Base-by-base conservation (phyloP, 23 red algal genomes). In the Agarophyton chilense region DNA sequence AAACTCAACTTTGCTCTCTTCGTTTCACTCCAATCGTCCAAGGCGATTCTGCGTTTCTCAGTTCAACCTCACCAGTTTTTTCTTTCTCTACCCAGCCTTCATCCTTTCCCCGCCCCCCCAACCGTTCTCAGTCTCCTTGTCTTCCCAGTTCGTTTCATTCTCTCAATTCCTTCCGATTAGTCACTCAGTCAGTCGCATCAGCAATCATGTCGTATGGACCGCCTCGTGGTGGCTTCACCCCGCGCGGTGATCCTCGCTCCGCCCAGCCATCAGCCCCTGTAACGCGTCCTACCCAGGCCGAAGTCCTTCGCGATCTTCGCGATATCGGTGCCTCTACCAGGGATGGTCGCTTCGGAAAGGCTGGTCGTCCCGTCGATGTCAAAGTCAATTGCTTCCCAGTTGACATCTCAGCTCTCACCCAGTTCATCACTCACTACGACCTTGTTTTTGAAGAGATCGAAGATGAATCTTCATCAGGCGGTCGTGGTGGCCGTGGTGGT, bases 391-490 rank as follows among this genome's bases (percentile, higher is more conserved):
- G 74, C 47, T 91, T 68, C 63, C 88, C 76, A 34, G 65, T 75
- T 46, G 75, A 81, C 44, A 54, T 86, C 10, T 46, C 78, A 36
- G 54, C 85, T 39, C 46, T 94, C 51, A 55, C 71, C 51, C 47
- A 64, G 43, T 34, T 73, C 28, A 52, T 94, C 79, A 72, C 45
- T 11, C 91, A 94, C 74, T 94, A 86, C 58, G 80, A 94, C 63
- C 17, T 94, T 50, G 82, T 81, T 70, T 86, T 72, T 17, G 82
- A 86, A 46, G 70, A 62, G 56, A 85, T 86, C 45, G 81, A 94
- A 41, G 82, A 94, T 25, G 79, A 84, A 26, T 8, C 52, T 77
- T 19, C 50, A 24, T 38, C 34, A 4, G 88, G 88, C 24, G 89
- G 89, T 13, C 61, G 79, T 26, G 89, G 89, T 24, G 78, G 89